phyloP scores from a whole-genome alignment of 768 basidiomycete species.

The Suillus bovinus region DNA sequence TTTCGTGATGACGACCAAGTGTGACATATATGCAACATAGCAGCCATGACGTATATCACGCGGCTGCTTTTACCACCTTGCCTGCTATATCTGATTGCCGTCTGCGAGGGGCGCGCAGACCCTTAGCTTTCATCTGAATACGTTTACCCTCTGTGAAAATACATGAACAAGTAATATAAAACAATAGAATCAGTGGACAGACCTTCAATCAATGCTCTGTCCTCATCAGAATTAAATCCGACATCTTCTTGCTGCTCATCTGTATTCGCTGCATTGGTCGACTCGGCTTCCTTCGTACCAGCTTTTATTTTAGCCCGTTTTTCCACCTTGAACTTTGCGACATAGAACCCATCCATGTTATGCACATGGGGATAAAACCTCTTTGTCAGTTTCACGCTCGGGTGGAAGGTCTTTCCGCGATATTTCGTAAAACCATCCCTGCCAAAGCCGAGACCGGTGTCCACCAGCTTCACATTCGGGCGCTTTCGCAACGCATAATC shows the following conservation, averaged over 20 bases:
- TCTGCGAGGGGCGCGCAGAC: slow-evolving; percentile 64
- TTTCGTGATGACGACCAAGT: neutral
- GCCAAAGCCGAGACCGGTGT: slow-evolving; percentile 92
- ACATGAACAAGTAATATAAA: slow-evolving; percentile 9
- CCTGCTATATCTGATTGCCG: slow-evolving; percentile 31
- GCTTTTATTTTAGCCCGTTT: slow-evolving; percentile 57
- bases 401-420: slow-evolving; percentile 87
- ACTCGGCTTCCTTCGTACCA: slow-evolving; percentile 27
- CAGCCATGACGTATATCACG: neutral
- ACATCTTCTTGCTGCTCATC: slow-evolving; percentile 27
- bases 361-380: slow-evolving; percentile 97
- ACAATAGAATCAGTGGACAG: slow-evolving; percentile 27
- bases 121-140: slow-evolving; percentile 73
- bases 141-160: slow-evolving; percentile 63
- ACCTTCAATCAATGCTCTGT: slow-evolving; percentile 80
- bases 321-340: slow-evolving; percentile 97
- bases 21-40: neutral
- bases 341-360: slow-evolving; percentile 99
- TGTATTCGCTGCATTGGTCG: slow-evolving; percentile 28
- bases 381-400: slow-evolving; percentile 77
- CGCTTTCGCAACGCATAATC: slow-evolving; percentile 96
- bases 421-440: slow-evolving; percentile 88
- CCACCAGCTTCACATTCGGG: slow-evolving; percentile 88
- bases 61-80: slow-evolving; percentile 20
- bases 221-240: slow-evolving; percentile 76